Conservation (phyloP, 441 rosid species). For the Populus tomentosa region DNA sequence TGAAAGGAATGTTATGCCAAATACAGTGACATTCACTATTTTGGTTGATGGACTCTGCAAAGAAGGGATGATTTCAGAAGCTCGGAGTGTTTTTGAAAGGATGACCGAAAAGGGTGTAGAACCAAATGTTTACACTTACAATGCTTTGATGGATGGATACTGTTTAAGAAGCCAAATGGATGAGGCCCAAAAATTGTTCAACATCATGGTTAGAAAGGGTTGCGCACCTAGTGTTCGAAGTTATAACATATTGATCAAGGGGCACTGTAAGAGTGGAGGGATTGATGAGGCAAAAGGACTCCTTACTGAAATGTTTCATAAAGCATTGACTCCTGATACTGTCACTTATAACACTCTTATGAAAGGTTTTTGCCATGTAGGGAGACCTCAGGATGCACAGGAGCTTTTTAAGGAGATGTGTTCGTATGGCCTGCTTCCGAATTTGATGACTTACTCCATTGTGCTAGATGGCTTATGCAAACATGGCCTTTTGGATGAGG, state of each 20-base stretch:
- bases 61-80: background rate
- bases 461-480: constrained; percentile 9
- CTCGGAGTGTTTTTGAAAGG: background rate
- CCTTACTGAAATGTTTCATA: background rate
- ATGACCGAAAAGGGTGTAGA: background rate
- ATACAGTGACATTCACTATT: background rate
- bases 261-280: background rate
- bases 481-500: background rate
- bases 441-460: background rate
- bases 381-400: background rate
- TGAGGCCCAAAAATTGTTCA: background rate
- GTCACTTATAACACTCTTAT: background rate
- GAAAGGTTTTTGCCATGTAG: background rate
- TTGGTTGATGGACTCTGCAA: constrained; percentile 12
- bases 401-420: background rate
- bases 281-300: constrained; percentile 2
- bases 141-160: constrained; percentile 11
- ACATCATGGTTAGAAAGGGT: background rate
- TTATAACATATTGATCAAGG: constrained; percentile 4
- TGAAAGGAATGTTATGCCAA: background rate
- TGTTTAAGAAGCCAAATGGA: constrained; percentile 7
- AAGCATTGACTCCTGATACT: background rate
- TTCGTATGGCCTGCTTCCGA: background rate
- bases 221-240: background rate
- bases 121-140: constrained; percentile 2